Evolutionary conservation across 2,329 filamentous ascomycete species (phyloP), one percentile per base, ranked within the genome.

Genomic region (Colletotrichum sansevieriae): DNA sequence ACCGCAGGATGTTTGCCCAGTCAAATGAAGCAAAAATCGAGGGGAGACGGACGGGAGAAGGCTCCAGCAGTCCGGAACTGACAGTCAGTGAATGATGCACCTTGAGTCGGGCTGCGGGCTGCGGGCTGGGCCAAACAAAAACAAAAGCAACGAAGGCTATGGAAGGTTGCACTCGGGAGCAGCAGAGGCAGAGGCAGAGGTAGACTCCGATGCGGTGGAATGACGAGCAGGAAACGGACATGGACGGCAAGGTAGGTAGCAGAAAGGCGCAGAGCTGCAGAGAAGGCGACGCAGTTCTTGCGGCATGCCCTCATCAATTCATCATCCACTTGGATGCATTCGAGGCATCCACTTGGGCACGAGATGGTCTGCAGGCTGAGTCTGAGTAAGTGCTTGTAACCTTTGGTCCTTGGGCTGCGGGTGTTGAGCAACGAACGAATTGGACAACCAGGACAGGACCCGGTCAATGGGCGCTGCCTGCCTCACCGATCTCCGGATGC

Each of bases 291-390:
- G 15, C 11, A 29, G 20, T 18, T 39, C 59, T 37, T 55, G 6
- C 20, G 15, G 29, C 13, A 41, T 11, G 33, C 29, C 15, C 57
- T 41, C 58, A 37, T 41, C n/a, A 29, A 41, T 63, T 44, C 60
- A 58, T 39, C 60, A 46, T 39, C 44, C 59, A 57, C 65, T 44
- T 39, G 51, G n/a, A 29, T 67, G 65, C 60, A 58, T 65, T 33
- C 44, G 54, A 54, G 33, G 60, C 65, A 68, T 65, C 65, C 65
- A 68, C 65, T 68, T 59, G 60, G 65, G 65, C 65, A 39, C 41
- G 37, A 33, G 49, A 29, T 22, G 41, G 37, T 60, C 41, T 62
- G 58, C 47, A 46, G 39, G 49, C 64, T 29, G 29, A 8, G 29
- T 29, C 25, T 5, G 25, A 25, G 25, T 49, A 51, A 44, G 49